Evolutionary conservation across 768 basidiomycete genomes (phyloP), one percentile per base, ranked within the genome.

Genomic region (Rhizopogon rudus): DNA sequence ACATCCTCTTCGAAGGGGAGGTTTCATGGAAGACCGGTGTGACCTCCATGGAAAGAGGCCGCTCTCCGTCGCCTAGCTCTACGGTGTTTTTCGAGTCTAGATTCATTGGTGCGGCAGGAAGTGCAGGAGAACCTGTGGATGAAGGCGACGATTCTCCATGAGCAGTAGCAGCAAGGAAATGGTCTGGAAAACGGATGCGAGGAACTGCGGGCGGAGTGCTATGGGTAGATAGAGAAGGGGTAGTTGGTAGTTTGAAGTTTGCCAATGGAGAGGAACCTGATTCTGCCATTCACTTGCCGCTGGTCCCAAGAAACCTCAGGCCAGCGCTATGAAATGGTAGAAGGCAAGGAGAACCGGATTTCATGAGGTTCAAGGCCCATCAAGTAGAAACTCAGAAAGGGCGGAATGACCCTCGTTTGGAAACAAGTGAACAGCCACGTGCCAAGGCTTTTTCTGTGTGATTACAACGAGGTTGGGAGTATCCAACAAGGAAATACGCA

Each of bases 131-230:
- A 25, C 57, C 48, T 40, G 63, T 56, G 52, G 70, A 72, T 35
- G 68, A 72, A 65, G 61, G 63, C 44, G 69, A 70, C 29, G 70
- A 70, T 52, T 59, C 57, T 14, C 61, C 66, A 55, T 59, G 60
- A 55, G 55, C 53, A n/a, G 55, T 60, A n/a, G 63, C 20, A 16
- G 61, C 44, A 49, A 68, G 63, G 51, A 70, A 70, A 20, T 60
- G 63, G 60, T 67, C 61, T 1, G 74, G 69, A 44, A 78, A 70
- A 13, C 61, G 73, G 52, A 73, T 69, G 46, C 65, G 74, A 52
- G 68, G 59, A 10, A 55, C 60, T 25, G 52, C 57, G 59, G 39
- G 61, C 40, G 46, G 62, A 39, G 17, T 54, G 22, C 57, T 45
- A 12, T 25, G 45, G 43, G 40, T 51, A 44, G 61, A 50, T 35